Evolutionary conservation across 192 early-diverging fungal species (phyloP), one percentile per base, ranked within the genome.

Genomic region (Backusella sp.): DNA sequence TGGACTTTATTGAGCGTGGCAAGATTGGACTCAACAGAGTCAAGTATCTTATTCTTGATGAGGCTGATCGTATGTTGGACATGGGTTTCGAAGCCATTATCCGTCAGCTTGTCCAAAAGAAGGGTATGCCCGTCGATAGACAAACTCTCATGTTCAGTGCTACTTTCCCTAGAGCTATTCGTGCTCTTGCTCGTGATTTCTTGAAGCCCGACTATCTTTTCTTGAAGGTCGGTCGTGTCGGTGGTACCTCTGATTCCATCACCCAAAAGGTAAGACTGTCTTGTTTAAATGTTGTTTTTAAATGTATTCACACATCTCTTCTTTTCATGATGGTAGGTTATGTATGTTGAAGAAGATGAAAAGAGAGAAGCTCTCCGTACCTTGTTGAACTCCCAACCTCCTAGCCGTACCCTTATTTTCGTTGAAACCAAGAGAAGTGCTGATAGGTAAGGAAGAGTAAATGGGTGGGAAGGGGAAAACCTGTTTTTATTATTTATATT

Each of bases 1-100:
- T 91, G 70, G 97, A 99, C 71, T 90, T 98, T 80, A 87, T 98
- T 59, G 92, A 97, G 76, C 91, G 95, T 62, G 91, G 90, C 6
- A 84, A 89, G 71, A 79, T 98, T 59, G 90, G 91, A 26, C 90
- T 99, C 32, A 72, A 81, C 23, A 83, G 85, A 76, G 90, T 98
- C 83, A 86, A 89, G 71, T 87, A 86, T 77, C 82, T 90, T 32
- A 84, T 94, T 14, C 85, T 95, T 52, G 94, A 96, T 82, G 94
- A 96, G 79, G 94, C 94, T n/a, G 94, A 94, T 81, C 92, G 95
- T 62, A 96, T 96, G 94, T 87, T 99, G 80, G 97, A 98, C 80
- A 98, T 98, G 96, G 97, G 97, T 68, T 99, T 99, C 80, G 98
- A 97, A 86, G 87, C 90, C 14, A 92, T 96, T 78, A 95, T 99